Conservation (phyloP, 208 protist genomes). For the Crithidia bombi region DNA sequence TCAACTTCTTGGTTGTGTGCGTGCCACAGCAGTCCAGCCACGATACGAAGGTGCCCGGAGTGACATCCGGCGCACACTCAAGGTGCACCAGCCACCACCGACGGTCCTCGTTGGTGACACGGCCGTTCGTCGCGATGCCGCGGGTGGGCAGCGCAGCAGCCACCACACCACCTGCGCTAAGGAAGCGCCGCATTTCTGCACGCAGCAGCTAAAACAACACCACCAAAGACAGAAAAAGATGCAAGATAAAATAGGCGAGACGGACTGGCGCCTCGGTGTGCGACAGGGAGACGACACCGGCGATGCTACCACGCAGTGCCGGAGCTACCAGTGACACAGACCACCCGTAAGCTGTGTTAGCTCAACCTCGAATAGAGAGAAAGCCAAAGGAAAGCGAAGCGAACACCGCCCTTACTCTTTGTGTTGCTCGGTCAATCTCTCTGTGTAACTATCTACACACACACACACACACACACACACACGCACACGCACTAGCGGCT, state of each 20-base stretch:
- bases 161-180: too few species aligned
- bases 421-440: too few species aligned
- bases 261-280: too few species aligned
- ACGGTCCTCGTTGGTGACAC: conserved; percentile 87
- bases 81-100: conserved; percentile 91
- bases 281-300: too few species aligned
- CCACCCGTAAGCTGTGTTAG: too few species aligned
- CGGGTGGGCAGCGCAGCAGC: neutral
- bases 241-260: neutral
- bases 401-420: too few species aligned
- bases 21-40: conserved; percentile 90
- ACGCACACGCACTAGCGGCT: neutral
- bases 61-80: conserved; percentile 85
- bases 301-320: too few species aligned
- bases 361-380: too few species aligned
- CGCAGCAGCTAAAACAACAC: neutral
- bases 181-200: conserved; percentile 21
- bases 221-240: neutral
- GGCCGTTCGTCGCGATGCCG: conserved; percentile 61
- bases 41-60: conserved; percentile 81
- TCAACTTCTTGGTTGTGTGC: conserved; percentile 92
- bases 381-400: neutral
- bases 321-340: too few species aligned
- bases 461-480: conserved; percentile 8
- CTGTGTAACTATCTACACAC: neutral